Conservation (phyloP, 352 stramenopile species). For the Globisporangium emineosum region DNA sequence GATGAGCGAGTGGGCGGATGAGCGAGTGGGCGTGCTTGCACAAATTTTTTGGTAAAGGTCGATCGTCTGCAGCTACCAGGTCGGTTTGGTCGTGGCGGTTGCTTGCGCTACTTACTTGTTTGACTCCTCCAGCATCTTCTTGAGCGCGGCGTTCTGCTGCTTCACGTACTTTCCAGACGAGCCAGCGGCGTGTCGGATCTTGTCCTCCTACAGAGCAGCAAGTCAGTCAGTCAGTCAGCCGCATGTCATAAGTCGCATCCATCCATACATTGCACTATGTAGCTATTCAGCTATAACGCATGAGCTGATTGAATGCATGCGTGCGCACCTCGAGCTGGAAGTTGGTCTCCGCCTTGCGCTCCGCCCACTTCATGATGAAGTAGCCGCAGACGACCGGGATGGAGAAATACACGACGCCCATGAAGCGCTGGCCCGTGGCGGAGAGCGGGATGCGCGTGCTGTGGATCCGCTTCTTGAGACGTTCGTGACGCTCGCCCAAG, state of each 20-base stretch:
- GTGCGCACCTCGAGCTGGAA: conserved; percentile 71
- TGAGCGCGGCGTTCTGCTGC: conserved; percentile 72
- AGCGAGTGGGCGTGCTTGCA: too few relatives aligned
- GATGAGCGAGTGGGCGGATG: too few relatives aligned
- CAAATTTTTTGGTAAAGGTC: background rate
- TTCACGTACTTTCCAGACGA: conserved; percentile 43
- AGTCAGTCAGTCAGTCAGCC: too few relatives aligned
- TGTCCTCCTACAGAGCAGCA: conserved; percentile 49
- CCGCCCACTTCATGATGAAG: conserved; percentile 91
- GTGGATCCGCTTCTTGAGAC: conserved; percentile 92
- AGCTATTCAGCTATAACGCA: too few relatives aligned
- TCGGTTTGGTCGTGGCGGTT: too few relatives aligned
- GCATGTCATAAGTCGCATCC: too few relatives aligned
- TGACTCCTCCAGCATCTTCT: conserved; percentile 42
- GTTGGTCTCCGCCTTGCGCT: conserved; percentile 66
- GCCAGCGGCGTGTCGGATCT: conserved; percentile 58
- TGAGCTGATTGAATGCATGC: background rate
- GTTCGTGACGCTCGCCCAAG: conserved; percentile 77
- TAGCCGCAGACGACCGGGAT: conserved; percentile 86
- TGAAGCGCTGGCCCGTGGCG: conserved; percentile 76
- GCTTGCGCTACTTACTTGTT: conserved; percentile 14
- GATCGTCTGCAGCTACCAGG: too few relatives aligned
- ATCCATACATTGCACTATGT: too few relatives aligned
- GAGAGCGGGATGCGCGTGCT: conserved; percentile 88
- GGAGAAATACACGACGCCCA: conserved; percentile 90